Base-by-base conservation (phyloP, 306 rosid species). In the Trifolium pratense region DNA sequence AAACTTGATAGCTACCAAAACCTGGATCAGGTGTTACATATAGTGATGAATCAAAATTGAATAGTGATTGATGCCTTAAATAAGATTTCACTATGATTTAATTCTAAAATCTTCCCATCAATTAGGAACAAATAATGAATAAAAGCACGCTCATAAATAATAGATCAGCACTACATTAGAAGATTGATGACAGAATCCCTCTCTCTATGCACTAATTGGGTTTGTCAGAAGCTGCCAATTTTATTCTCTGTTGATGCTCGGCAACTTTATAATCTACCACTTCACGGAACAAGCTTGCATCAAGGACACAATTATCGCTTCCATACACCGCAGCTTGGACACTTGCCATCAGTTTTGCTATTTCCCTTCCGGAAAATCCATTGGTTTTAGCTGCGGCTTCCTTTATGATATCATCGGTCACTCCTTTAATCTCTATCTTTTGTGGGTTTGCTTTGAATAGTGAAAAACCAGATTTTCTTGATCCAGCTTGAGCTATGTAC, bases 271-370 rank as follows among this genome's bases (percentile, higher is more conserved):
- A 94, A 81, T 94, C 99, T 25, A 91, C 95, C 71, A 94, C 96
- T 83, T 91, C 96, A 0, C 96, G 92, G 77, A 89, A 94, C 34
- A 94, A 84, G 73, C 65, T 79, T 7, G 93, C 73, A 42, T 94
- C 99, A 11, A 94, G 96, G 73, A 89, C 92, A 71, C 99, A 94
- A 61, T 84, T 80, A 74, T 91, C 94, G 16, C 96, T 88, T 37
- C 99, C 97, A 42, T 94, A 90, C 7, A 94, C 96, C 4, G 97
- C 95, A 5, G 97, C 97, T 78, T 89, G 99, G 25, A 94, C 96
- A 68, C 97, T 84, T 3, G 99, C 99, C 99, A 94, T 89, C 81
- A 94, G 39, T 85, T 94, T 94, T 1, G 99, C 99, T 83, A 90
- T 90, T 78, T 94, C 97, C 72, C 99, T 91, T 57, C 99, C 96